Percentiles rank a stretch among this genome's conserved stretches.
Conservation (phyloP, 768 basidiomycete genomes). For the Pholiota conissans region DNA sequence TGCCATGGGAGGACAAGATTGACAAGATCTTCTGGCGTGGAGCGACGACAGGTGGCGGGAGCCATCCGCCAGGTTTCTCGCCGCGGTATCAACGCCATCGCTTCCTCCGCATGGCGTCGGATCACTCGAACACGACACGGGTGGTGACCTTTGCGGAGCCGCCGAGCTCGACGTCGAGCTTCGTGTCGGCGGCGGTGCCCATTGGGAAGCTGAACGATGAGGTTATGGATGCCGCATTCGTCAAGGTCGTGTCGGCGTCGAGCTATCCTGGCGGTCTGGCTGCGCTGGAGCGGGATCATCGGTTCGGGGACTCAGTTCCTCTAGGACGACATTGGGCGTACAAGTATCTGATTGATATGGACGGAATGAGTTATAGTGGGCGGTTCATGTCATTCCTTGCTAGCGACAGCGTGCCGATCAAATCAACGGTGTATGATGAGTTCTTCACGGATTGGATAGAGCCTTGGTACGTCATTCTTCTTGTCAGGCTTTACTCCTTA, state of each 20-base stretch:
- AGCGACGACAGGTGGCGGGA: slow-evolving; percentile 93
- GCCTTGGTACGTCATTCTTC: slow-evolving; percentile 55
- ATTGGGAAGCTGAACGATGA: slow-evolving; percentile 66
- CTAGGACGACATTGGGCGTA: slow-evolving; percentile 89
- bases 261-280: slow-evolving; percentile 76
- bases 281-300: slow-evolving; percentile 61
- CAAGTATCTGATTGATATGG: slow-evolving; percentile 90
- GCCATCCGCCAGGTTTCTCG: slow-evolving; percentile 80
- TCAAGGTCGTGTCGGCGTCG: slow-evolving; percentile 66
- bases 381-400: slow-evolving; percentile 84
- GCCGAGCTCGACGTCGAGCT: slow-evolving; percentile 56
- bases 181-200: slow-evolving; percentile 62
- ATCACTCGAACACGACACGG: slow-evolving; percentile 46
- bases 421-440: slow-evolving; percentile 89
- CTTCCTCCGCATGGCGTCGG: slow-evolving; percentile 84
- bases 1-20: slow-evolving; percentile 87
- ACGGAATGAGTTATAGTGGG: slow-evolving; percentile 94
- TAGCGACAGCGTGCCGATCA: slow-evolving; percentile 87
- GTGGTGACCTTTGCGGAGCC: slow-evolving; percentile 75
- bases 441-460: slow-evolving; percentile 91
- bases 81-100: slow-evolving; percentile 86
- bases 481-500: neutral
- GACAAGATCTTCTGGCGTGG: slow-evolving; percentile 94
- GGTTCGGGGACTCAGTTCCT: slow-evolving; percentile 74
- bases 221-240: slow-evolving; percentile 88